These are phyloP conservation scores for Termitomyces sp. DNA, from an alignment of 768 basidiomycete species.

Conservation along the genomic window DNA sequence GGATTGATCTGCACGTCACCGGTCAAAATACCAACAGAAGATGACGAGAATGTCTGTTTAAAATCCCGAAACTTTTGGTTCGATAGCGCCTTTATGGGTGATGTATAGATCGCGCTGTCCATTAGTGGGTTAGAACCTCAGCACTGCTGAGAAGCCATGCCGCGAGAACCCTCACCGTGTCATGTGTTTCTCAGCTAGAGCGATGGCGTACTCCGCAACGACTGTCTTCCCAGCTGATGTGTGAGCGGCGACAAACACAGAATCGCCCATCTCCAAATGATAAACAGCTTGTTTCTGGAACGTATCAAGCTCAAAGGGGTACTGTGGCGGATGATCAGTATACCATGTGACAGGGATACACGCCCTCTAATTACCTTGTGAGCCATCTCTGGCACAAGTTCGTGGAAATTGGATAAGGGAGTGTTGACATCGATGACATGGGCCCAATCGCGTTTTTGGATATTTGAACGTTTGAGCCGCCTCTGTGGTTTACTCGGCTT, in stretches of 20 bases:
- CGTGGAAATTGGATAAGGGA: conserved; percentile 83
- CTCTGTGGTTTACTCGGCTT: conserved; percentile 49
- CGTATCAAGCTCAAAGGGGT: conserved; percentile 97
- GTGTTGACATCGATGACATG: conserved; percentile 94
- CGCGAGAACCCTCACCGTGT: conserved; percentile 62
- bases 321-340: conserved; percentile 43
- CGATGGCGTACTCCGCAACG: conserved; percentile 98
- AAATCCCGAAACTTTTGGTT: conserved; percentile 99
- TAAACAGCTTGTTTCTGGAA: conserved; percentile 99
- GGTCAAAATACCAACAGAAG: conserved; percentile 92
- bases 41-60: conserved; percentile 90
- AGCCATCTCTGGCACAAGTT: conserved; percentile 96
- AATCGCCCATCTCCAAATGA: conserved; percentile 95
- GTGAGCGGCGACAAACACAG: conserved; percentile 99
- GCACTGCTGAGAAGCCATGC: conserved; percentile 16
- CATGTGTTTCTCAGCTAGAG: conserved; percentile 96
- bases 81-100: conserved; percentile 96
- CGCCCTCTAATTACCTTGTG: conserved; percentile 57
- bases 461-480: conserved; percentile 40
- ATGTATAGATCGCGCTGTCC: conserved; percentile 92
- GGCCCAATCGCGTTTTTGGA: conserved; percentile 93
- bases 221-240: conserved; percentile 99
- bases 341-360: neutral
- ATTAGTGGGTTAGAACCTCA: neutral
- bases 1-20: conserved; percentile 99